Conservation (phyloP, 192 early-diverging fungal species). For the Umbelopsis sp. region DNA sequence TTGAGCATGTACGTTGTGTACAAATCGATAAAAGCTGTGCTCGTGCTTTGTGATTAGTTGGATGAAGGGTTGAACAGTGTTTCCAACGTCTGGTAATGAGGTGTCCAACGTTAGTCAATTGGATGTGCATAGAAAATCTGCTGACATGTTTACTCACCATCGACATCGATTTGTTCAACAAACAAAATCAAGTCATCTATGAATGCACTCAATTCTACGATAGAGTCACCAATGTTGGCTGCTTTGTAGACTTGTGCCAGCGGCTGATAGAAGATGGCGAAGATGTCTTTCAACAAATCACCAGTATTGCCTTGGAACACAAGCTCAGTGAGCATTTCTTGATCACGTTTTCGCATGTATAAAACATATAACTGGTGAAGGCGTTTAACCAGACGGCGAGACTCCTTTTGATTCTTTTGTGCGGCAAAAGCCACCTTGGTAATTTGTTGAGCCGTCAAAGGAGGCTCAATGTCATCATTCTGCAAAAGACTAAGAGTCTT, state of each 20-base stretch:
- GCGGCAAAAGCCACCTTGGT: conserved; percentile 20
- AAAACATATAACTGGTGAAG: conserved; percentile 50
- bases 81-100: conserved; percentile 17
- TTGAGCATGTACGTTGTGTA: conserved; percentile 54
- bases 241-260: conserved; percentile 59
- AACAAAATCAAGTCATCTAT: conserved; percentile 57
- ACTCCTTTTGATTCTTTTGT: conserved; percentile 20
- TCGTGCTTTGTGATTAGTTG: conserved; percentile 52
- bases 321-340: conserved; percentile 50
- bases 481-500: conserved; percentile 22
- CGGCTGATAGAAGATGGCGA: conserved; percentile 61
- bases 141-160: neutral
- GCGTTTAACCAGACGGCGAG: conserved; percentile 33
- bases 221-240: conserved; percentile 57
- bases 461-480: conserved; percentile 24
- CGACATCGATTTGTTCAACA: conserved; percentile 47
- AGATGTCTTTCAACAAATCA: conserved; percentile 55
- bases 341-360: conserved; percentile 51
- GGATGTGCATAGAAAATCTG: neutral
- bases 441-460: conserved; percentile 28
- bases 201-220: conserved; percentile 52
- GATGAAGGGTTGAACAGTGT: conserved; percentile 45
- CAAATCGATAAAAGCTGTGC: conserved; percentile 57
- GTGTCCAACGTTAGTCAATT: neutral
- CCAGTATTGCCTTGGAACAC: conserved; percentile 57